phyloP scores from a whole-genome alignment of 768 basidiomycete species.

The Pisolithus marmoratus region DNA sequence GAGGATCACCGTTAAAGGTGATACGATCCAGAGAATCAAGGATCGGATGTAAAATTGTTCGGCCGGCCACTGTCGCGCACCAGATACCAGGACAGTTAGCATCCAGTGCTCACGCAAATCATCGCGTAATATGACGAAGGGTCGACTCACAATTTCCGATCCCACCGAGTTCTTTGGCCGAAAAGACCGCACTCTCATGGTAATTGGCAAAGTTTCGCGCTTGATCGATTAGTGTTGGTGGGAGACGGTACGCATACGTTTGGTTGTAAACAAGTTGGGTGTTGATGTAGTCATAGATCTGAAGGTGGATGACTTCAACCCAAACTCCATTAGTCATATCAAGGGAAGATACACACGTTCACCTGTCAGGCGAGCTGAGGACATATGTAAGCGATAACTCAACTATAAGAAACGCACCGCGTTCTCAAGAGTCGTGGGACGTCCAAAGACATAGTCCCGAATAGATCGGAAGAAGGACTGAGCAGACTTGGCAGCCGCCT shows the following conservation, averaged over 20 bases:
- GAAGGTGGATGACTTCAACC: background rate
- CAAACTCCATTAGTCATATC: conserved; percentile 19
- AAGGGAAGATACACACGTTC: conserved; percentile 1
- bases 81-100: background rate
- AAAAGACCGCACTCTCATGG: conserved; percentile 37
- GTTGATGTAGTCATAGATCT: conserved; percentile 36
- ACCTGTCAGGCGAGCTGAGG: background rate
- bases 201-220: conserved; percentile 34
- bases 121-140: background rate
- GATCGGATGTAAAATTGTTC: conserved; percentile 26
- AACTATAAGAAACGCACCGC: conserved; percentile 23
- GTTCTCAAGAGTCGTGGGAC: conserved; percentile 19
- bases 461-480: conserved; percentile 21
- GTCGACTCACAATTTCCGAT: conserved; percentile 33
- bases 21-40: conserved; percentile 21
- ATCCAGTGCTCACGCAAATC: background rate
- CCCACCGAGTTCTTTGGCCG: conserved; percentile 15
- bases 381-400: background rate
- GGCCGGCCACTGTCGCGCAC: conserved; percentile 23
- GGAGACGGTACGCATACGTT: conserved; percentile 22
- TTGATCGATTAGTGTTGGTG: conserved; percentile 19
- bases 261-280: conserved; percentile 35
- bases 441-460: conserved; percentile 19
- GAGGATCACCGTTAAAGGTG: conserved; percentile 12
- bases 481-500: conserved; percentile 12